phyloP scores from a whole-genome alignment of 306 rosid species.

The Datisca glomerata region DNA sequence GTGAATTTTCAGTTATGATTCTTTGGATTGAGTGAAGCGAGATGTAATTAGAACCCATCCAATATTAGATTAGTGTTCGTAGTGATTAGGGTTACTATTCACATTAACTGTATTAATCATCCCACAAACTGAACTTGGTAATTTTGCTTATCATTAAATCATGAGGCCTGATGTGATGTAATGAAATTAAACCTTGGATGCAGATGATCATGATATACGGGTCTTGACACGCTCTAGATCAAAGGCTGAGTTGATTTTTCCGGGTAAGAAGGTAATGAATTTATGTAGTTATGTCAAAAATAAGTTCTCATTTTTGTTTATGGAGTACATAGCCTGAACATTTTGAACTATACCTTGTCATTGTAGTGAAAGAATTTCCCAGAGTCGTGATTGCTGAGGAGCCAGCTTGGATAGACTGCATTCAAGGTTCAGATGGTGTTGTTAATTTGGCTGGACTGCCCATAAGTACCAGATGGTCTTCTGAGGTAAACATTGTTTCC shows the following conservation, averaged over 20 bases:
- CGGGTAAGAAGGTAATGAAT: slow-evolving; percentile 98
- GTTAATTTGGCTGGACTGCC: slow-evolving; percentile 97
- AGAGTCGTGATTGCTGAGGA: slow-evolving; percentile 73
- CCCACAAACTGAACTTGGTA: not conserved
- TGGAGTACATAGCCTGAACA: no score
- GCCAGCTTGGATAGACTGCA: slow-evolving; percentile 71
- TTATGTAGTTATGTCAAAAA: not conserved
- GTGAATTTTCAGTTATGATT: not conserved
- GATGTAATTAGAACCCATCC: not conserved
- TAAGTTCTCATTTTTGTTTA: no score
- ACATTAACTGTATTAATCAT: not conserved
- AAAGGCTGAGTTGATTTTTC: slow-evolving; percentile 77
- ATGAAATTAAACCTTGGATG: slow-evolving; percentile 7
- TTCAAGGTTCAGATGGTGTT: slow-evolving; percentile 71
- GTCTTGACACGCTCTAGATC: slow-evolving; percentile 89
- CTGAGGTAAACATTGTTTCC: no score
- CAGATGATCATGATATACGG: slow-evolving; percentile 68
- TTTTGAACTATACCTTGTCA: slow-evolving; percentile 15
- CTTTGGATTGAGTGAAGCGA: not conserved
- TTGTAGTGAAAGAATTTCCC: slow-evolving; percentile 76
- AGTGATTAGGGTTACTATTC: not conserved
- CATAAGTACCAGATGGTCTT: slow-evolving; percentile 91
- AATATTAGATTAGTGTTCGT: not conserved
- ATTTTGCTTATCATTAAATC: slow-evolving; percentile 5
- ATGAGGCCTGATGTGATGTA: slow-evolving; percentile 11